Conservation (phyloP, 495 filamentous ascomycete genomes). For the Zalerion maritima region DNA sequence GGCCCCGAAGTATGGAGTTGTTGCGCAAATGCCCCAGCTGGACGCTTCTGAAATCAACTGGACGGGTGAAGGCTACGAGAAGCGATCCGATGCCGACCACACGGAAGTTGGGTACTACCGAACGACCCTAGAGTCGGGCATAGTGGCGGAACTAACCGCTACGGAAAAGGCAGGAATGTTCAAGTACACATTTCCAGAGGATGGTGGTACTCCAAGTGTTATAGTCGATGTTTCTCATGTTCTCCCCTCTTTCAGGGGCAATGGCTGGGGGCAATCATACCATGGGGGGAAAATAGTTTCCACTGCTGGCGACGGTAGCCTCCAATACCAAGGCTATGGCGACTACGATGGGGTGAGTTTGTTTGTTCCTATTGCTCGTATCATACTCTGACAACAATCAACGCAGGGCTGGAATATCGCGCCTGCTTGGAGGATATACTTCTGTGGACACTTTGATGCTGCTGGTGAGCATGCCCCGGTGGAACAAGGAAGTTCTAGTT, state of each 20-base stretch:
- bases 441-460: conserved; percentile 55
- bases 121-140: conserved; percentile 34
- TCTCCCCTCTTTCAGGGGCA: conserved; percentile 43
- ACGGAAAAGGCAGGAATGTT: conserved; percentile 48
- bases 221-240: conserved; percentile 61
- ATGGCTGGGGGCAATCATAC: conserved; percentile 50
- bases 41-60: conserved; percentile 39
- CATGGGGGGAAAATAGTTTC: conserved; percentile 46
- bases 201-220: conserved; percentile 29
- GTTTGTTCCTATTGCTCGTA: conserved; percentile 3
- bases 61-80: conserved; percentile 39
- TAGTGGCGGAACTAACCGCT: conserved; percentile 45
- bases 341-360: conserved; percentile 48
- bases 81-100: conserved; percentile 34
- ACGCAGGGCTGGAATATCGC: conserved; percentile 30
- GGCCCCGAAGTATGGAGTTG: conserved; percentile 60
- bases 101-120: conserved; percentile 52
- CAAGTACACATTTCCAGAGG: conserved; percentile 43
- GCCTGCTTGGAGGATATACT: conserved; percentile 50
- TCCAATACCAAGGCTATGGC: conserved; percentile 49
- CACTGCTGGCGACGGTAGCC: conserved; percentile 15
- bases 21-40: conserved; percentile 48
- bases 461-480: too few species aligned
- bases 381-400: conserved; percentile 3
- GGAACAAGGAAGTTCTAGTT: too few species aligned